Conservation (phyloP, 768 basidiomycete genomes). For the Gelatoporia subvermispora region DNA sequence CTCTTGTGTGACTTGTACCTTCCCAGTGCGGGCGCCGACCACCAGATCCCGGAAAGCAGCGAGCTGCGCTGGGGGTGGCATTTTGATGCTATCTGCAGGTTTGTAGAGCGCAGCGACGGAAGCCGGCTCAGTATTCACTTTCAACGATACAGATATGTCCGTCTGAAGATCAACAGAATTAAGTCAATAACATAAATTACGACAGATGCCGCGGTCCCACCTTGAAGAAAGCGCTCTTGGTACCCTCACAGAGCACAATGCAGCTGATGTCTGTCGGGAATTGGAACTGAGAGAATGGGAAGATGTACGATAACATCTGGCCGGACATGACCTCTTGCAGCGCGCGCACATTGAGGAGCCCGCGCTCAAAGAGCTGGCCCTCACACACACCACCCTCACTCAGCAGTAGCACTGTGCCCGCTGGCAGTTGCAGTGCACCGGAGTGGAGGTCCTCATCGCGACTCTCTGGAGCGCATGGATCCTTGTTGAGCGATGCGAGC, state of each 20-base stretch:
- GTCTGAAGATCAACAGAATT: conserved; percentile 51
- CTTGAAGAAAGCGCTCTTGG: conserved; percentile 69
- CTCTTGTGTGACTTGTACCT: conserved; percentile 45
- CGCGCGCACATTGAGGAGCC: conserved; percentile 52
- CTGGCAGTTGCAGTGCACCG: conserved; percentile 69
- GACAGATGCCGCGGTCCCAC: conserved; percentile 28
- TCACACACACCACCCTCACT: conserved; percentile 67
- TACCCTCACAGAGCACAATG: conserved; percentile 57
- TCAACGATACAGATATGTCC: conserved; percentile 48
- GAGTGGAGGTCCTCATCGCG: conserved; percentile 71
- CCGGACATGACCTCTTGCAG: conserved; percentile 57
- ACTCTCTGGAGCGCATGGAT: conserved; percentile 56
- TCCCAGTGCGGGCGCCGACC: conserved; percentile 56
- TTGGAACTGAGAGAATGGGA: conserved; percentile 68
- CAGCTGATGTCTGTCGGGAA: conserved; percentile 75
- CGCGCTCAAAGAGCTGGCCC: conserved; percentile 55
- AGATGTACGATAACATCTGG: conserved; percentile 69
- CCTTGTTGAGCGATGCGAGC: conserved; percentile 54
- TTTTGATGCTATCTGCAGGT: conserved; percentile 32
- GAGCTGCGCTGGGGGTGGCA: conserved; percentile 46
- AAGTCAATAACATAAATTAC: not conserved
- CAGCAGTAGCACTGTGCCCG: conserved; percentile 53
- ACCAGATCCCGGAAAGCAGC: conserved; percentile 54
- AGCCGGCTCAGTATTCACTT: conserved; percentile 14
- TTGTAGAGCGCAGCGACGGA: conserved; percentile 44